Percentiles rank a stretch among this genome's conserved stretches.
phyloP scores from a whole-genome alignment of 169 alveolate species.

The Eimeria praecox region DNA sequence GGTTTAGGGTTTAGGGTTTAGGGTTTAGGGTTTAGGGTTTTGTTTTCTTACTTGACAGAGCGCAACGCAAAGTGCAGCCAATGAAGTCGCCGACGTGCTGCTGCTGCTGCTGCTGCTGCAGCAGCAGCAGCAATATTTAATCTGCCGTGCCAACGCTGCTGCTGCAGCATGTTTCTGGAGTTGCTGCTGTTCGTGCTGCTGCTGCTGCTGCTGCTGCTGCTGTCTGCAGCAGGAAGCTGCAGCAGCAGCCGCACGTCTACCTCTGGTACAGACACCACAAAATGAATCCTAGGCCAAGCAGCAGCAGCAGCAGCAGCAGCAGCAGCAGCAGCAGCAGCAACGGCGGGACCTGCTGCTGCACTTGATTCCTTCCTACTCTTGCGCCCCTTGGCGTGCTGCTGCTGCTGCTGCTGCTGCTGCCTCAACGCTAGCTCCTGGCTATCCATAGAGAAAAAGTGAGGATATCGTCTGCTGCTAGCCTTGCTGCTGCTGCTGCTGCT shows the following conservation, averaged over 20 bases:
- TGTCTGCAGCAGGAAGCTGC: constrained; percentile 11
- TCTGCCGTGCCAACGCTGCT: constrained; percentile 4
- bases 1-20: constrained; percentile 18
- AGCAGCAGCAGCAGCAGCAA: constrained; percentile 16
- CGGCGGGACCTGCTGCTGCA: neutral
- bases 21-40: constrained; percentile 40
- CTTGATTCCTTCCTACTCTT: neutral
- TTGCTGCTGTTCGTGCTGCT: neutral
- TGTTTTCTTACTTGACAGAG: constrained; percentile 45
- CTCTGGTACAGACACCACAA: constrained; percentile 27
- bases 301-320: constrained; percentile 51
- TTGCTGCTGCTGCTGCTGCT: constrained; percentile 68
- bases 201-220: constrained; percentile 63
- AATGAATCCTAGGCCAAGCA: constrained; percentile 29
- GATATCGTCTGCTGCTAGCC: constrained; percentile 34
- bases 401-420: constrained; percentile 68
- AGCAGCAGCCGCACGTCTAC: constrained; percentile 62
- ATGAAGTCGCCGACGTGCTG: neutral
- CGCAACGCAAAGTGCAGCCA: constrained; percentile 69
- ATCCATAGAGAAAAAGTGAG: neutral
- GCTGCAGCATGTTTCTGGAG: constrained; percentile 2
- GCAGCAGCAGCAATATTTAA: neutral
- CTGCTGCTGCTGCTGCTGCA: constrained; percentile 65
- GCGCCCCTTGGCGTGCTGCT: neutral
- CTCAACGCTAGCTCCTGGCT: neutral